Base-by-base conservation (phyloP, 2,329 filamentous ascomycete genomes). In the Arachnopeziza araneosa region DNA sequence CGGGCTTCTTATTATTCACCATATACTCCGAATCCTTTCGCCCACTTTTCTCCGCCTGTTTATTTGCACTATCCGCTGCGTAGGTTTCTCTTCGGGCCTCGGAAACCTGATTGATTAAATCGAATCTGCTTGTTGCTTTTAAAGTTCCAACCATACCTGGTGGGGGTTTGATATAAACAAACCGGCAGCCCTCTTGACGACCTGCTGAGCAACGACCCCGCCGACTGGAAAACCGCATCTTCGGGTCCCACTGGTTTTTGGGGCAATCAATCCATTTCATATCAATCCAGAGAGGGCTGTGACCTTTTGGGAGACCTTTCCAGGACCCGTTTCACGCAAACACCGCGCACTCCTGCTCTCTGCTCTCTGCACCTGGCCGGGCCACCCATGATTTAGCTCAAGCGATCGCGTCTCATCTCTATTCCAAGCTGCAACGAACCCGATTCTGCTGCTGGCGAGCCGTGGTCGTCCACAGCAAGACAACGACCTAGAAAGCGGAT, bases 371-470 rank as follows among this genome's bases (percentile, higher is more conserved):
- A 65, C 56, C 52, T 50, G 50, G 50, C 66, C 67, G 64, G 48
- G 48, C 57, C 63, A 67, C 64, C 64, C 66, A 68, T 67, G 65
- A 64, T 67, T 65, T 64, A 62, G 57, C 55, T 65, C 64, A 66
- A 68, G 63, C 65, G 60, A 64, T 62, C 56, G 56, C 61, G 65
- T 67, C 64, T 69, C 63, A 44, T 44, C 36, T 44, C 36, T 44
- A 44, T 44, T 44, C 36, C 5, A 64, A 62, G 48, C 56, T 63
- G 64, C 58, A 54, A 63, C 65, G 60, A 63, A 58, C 63, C 60
- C 58, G 54, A 54, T 52, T 57, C 44, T 52, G 23, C 51, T 61
- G 44, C 50, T 54, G 49, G 56, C 57, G 57, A 59, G 61, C 52
- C 48, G 56, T 55, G 58, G 24, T 21, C 49, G 50, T 56, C 36